Evolutionary conservation across 2,329 filamentous ascomycete species (phyloP).

Genomic region (Alternaria postmessia): DNA sequence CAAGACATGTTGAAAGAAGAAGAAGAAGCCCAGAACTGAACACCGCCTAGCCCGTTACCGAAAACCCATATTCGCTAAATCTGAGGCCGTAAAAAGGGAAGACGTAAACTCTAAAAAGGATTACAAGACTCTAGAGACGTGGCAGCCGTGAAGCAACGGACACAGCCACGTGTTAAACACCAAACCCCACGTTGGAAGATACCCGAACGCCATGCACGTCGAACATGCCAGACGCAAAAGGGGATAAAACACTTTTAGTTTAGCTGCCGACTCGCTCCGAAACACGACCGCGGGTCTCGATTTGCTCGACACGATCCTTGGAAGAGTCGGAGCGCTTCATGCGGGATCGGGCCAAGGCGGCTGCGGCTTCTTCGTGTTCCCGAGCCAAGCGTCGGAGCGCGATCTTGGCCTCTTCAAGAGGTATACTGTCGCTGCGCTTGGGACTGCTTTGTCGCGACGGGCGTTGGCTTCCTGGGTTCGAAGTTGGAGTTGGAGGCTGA

Average conservation of each 20-base stretch:
- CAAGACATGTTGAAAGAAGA: background rate
- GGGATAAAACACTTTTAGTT: constrained; percentile 15
- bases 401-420: constrained; percentile 41
- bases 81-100: background rate
- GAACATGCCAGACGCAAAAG: background rate
- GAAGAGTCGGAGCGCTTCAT: constrained; percentile 20
- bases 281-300: constrained; percentile 28
- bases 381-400: constrained; percentile 37
- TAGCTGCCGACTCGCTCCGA: constrained; percentile 24
- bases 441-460: constrained; percentile 39
- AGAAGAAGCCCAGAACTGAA: background rate
- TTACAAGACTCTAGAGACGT: background rate
- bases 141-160: background rate
- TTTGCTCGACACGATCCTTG: constrained; percentile 22
- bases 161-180: background rate
- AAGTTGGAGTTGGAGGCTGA: constrained; percentile 29
- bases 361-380: constrained; percentile 40
- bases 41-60: background rate
- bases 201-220: background rate
- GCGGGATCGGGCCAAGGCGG: constrained; percentile 18
- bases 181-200: constrained; percentile 1
- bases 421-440: constrained; percentile 38
- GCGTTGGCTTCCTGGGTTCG: constrained; percentile 29
- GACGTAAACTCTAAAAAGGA: constrained; percentile 1
- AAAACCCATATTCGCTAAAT: background rate